These are phyloP conservation scores for Aspergillus candidus DNA, from an alignment of 2,329 filamentous ascomycete species.

Conservation along the genomic window DNA sequence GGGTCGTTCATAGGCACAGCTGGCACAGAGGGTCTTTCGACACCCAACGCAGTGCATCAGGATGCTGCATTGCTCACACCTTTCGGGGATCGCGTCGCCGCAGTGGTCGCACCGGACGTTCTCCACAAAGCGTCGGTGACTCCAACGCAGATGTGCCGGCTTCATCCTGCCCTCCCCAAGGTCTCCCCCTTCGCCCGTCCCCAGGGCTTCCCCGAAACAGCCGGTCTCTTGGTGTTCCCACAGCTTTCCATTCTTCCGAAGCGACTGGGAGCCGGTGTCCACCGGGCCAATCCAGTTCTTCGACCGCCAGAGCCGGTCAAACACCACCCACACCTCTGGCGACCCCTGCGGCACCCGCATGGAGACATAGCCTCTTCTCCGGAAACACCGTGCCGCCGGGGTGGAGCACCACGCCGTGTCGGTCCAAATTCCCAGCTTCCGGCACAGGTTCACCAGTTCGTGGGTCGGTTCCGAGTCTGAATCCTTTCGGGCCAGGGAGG, in stretches of 20 bases:
- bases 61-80: constrained; percentile 56
- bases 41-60: constrained; percentile 58
- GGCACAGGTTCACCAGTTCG: constrained; percentile 54
- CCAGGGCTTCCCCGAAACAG: constrained; percentile 50
- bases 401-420: constrained; percentile 58
- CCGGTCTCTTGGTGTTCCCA: constrained; percentile 54
- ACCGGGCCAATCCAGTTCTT: constrained; percentile 52
- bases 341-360: constrained; percentile 51
- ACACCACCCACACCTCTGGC: constrained; percentile 57
- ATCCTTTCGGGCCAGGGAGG: constrained; percentile 50
- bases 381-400: constrained; percentile 51
- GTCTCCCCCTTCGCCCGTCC: constrained; percentile 41
- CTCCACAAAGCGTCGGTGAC: constrained; percentile 49
- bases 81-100: constrained; percentile 47
- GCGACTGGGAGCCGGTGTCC: constrained; percentile 22
- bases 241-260: constrained; percentile 44
- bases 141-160: constrained; percentile 49
- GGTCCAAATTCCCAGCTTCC: constrained; percentile 55
- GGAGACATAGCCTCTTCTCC: constrained; percentile 52
- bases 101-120: constrained; percentile 51
- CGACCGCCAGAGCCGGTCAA: constrained; percentile 54
- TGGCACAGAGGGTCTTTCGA: constrained; percentile 54
- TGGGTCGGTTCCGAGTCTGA: constrained; percentile 57
- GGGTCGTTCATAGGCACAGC: constrained; percentile 52
- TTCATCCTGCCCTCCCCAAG: constrained; percentile 49